A percentile compares a stretch with the other conserved stretches of the same genome.
Evolutionary conservation across 768 basidiomycete species (phyloP).

Genomic region (Serendipita sp.): DNA sequence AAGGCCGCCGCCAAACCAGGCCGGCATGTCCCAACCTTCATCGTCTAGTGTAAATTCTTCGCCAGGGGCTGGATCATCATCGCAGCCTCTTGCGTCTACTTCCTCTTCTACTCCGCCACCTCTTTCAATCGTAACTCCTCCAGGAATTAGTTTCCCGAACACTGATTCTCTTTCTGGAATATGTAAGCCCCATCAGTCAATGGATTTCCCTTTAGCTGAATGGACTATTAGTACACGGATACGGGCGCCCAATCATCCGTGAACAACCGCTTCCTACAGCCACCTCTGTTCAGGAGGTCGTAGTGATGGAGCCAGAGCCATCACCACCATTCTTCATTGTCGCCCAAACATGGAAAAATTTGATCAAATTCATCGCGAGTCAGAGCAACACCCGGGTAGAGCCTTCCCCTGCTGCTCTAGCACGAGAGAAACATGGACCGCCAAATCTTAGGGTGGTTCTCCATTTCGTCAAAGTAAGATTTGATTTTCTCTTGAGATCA

Average conservation of each 20-base stretch:
- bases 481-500: too few relatives aligned
- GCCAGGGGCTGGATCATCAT: neutral
- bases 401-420: slow-evolving; percentile 1
- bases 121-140: neutral
- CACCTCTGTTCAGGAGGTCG: neutral
- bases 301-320: neutral
- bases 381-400: neutral
- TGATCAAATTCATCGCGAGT: neutral
- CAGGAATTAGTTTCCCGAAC: neutral
- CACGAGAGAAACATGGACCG: slow-evolving; percentile 1
- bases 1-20: neutral
- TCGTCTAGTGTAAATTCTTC: neutral
- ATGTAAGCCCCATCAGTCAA: neutral
- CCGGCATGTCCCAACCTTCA: neutral
- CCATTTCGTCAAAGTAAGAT: neutral
- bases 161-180: neutral
- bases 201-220: neutral
- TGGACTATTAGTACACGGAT: neutral
- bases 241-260: neutral
- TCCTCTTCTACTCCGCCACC: neutral
- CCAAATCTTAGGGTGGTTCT: neutral
- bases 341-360: neutral
- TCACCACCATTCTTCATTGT: neutral
- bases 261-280: neutral
- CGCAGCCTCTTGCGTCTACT: neutral